Evolutionary conservation across 2,329 filamentous ascomycete genomes (phyloP).

Genomic region (Orbilia ellipsospora): DNA sequence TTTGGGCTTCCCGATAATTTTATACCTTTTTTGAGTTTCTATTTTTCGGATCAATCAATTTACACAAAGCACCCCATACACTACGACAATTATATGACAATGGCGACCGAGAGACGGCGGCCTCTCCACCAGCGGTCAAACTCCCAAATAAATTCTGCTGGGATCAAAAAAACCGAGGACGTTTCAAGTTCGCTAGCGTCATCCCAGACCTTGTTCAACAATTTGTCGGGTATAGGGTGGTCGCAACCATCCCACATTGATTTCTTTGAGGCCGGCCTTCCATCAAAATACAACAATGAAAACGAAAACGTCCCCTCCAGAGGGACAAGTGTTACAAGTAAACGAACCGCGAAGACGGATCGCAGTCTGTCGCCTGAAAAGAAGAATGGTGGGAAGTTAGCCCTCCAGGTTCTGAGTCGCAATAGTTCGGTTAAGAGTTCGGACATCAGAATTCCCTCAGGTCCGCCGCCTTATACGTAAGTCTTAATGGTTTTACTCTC

Average conservation of each 20-base stretch:
- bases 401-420: conserved; percentile 39
- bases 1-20: conserved; percentile 41
- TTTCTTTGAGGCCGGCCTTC: conserved; percentile 50
- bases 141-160: conserved; percentile 53
- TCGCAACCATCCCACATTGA: conserved; percentile 49
- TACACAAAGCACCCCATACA: conserved; percentile 26
- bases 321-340: conserved; percentile 54
- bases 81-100: conserved; percentile 3
- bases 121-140: conserved; percentile 54
- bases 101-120: conserved; percentile 51
- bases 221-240: conserved; percentile 52
- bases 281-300: conserved; percentile 46
- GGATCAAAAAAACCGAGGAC: conserved; percentile 51
- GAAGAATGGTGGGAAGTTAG: conserved; percentile 29
- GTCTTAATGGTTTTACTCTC: conserved; percentile 49
- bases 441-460: conserved; percentile 47
- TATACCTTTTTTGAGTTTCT: conserved; percentile 42
- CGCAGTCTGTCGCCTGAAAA: conserved; percentile 50
- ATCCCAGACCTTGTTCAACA: conserved; percentile 54
- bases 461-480: conserved; percentile 54
- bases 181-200: conserved; percentile 56
- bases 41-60: conserved; percentile 50
- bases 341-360: conserved; percentile 52
- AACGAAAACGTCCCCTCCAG: conserved; percentile 50
- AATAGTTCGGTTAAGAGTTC: conserved; percentile 44